Conservation (phyloP, 2,329 filamentous ascomycete genomes). For the Colletotrichum lindemuthianum region DNA sequence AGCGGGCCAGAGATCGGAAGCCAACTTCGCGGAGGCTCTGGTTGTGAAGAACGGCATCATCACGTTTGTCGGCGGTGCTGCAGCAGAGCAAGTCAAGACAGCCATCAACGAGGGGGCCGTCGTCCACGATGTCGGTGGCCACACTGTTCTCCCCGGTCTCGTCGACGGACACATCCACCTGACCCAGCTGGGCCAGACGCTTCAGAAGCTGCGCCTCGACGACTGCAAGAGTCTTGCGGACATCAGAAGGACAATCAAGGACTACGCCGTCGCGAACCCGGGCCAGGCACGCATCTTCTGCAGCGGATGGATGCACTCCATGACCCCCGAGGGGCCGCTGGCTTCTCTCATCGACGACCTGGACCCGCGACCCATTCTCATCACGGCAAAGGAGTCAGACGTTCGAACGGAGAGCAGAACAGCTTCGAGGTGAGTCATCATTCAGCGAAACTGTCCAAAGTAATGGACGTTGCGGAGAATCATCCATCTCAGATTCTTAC, state of each 20-base stretch:
- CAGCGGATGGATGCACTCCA: slow-evolving; percentile 66
- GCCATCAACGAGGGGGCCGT: slow-evolving; percentile 40
- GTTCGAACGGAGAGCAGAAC: no score
- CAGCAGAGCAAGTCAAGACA: slow-evolving; percentile 36
- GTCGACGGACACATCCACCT: slow-evolving; percentile 69
- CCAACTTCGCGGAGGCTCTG: slow-evolving; percentile 46
- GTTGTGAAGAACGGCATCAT: slow-evolving; percentile 48
- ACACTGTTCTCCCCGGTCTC: slow-evolving; percentile 62
- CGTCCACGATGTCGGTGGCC: slow-evolving; percentile 43
- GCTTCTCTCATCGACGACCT: slow-evolving; percentile 62
- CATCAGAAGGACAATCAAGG: slow-evolving; percentile 57
- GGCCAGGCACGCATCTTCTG: slow-evolving; percentile 57
- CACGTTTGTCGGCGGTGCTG: slow-evolving; percentile 45
- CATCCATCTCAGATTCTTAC: no score
- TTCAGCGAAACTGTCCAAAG: no score
- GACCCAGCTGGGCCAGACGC: slow-evolving; percentile 63
- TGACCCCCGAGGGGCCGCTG: slow-evolving; percentile 60
- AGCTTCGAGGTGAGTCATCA: no score
- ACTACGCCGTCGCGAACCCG: slow-evolving; percentile 57
- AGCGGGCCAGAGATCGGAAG: slow-evolving; percentile 29
- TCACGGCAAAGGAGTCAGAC: slow-evolving; percentile 65
- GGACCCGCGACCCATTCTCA: slow-evolving; percentile 61
- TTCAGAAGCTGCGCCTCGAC: slow-evolving; percentile 60
- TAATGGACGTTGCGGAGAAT: no score
- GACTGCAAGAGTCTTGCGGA: slow-evolving; percentile 57